These are phyloP conservation scores for Plasmodium knowlesi DNA, from an alignment of 169 alveolate genomes.

Conservation along the genomic window DNA sequence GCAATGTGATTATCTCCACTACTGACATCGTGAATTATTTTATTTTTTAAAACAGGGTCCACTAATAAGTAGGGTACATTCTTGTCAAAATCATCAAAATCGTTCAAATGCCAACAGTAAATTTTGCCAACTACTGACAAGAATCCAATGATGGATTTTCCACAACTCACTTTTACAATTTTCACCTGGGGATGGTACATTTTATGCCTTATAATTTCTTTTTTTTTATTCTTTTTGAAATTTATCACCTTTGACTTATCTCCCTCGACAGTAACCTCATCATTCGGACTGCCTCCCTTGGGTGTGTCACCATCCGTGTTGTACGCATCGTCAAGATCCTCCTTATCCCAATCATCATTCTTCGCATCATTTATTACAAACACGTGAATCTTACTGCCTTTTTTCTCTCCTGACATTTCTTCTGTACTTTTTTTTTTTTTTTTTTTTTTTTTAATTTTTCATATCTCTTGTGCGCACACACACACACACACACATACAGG, in stretches of 20 bases:
- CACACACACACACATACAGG: neutral
- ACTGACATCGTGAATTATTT: constrained; percentile 61
- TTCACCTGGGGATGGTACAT: constrained; percentile 65
- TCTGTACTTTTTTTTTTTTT: neutral
- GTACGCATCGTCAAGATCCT: neutral
- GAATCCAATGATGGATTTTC: constrained; percentile 54
- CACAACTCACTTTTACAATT: constrained; percentile 69
- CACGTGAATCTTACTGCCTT: constrained; percentile 60
- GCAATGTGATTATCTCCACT: constrained; percentile 56
- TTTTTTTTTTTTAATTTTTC: neutral
- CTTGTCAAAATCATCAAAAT: constrained; percentile 46
- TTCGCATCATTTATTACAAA: constrained; percentile 45
- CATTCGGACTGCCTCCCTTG: neutral
- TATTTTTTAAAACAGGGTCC: constrained; percentile 31
- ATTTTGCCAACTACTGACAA: constrained; percentile 31
- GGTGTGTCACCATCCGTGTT: neutral
- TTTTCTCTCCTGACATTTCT: constrained; percentile 20
- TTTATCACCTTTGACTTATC: neutral
- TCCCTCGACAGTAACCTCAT: neutral
- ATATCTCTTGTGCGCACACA: neutral
- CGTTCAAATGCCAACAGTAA: constrained; percentile 71
- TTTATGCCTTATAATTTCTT: constrained; percentile 63
- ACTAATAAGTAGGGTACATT: constrained; percentile 50
- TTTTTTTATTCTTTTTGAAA: neutral
- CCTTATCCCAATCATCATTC: neutral